Evolutionary conservation across 2,329 filamentous ascomycete species (phyloP).

Genomic region (Hymenotorrendiella dingleyae): DNA sequence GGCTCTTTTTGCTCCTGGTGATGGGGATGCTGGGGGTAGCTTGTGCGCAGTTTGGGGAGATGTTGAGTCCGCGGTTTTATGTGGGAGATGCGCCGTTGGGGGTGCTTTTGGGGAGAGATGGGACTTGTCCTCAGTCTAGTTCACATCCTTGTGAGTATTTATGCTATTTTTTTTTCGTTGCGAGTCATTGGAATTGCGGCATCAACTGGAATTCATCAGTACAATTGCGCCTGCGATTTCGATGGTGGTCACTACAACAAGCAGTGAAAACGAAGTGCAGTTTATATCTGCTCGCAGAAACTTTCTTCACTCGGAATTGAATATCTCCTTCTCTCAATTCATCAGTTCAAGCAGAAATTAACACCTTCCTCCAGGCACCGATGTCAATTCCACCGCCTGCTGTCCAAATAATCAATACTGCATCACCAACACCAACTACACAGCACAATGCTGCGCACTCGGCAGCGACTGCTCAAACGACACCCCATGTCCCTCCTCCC

Average conservation of each 20-base stretch:
- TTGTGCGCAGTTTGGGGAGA: slow-evolving; percentile 20
- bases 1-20: slow-evolving; percentile 1
- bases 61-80: slow-evolving; percentile 25
- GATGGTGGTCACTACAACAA: too few species aligned
- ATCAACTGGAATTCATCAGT: too few species aligned
- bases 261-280: too few species aligned
- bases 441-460: slow-evolving; percentile 37
- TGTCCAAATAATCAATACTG: slow-evolving; percentile 42
- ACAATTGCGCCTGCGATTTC: too few species aligned
- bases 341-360: too few species aligned
- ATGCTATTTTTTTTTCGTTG: background rate
- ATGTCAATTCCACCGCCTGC: slow-evolving; percentile 26
- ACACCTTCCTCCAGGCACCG: background rate
- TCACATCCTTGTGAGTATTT: slow-evolving; percentile 23
- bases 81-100: slow-evolving; percentile 2
- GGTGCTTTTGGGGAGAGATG: slow-evolving; percentile 14
- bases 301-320: too few species aligned
- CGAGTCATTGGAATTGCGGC: background rate
- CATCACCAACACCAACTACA: slow-evolving; percentile 34
- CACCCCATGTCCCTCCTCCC: slow-evolving; percentile 26
- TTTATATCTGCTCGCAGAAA: too few species aligned
- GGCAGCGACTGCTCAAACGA: slow-evolving; percentile 42
- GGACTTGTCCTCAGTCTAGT: slow-evolving; percentile 14
- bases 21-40: slow-evolving; percentile 2
- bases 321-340: too few species aligned